Conservation (phyloP, 2,329 filamentous ascomycete genomes). For the Xylaria arbuscula region DNA sequence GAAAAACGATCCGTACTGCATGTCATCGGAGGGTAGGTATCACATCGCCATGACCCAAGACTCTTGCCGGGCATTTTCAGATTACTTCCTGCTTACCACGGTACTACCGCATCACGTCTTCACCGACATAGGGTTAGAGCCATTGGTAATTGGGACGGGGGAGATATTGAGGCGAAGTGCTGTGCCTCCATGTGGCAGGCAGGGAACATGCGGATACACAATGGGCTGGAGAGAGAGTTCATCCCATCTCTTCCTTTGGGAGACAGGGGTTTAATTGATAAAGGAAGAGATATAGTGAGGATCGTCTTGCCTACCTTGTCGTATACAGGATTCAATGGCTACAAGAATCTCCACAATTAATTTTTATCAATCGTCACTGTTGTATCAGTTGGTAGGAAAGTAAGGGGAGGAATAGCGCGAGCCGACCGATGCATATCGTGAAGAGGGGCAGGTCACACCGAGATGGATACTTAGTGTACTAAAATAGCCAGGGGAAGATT, state of each 20-base stretch:
- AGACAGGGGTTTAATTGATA: constrained; percentile 1
- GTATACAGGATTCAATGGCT: not conserved
- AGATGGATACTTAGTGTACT: constrained; percentile 7
- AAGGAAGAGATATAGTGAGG: constrained; percentile 10
- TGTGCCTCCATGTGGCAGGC: constrained; percentile 33
- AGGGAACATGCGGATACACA: constrained; percentile 30
- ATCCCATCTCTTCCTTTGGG: constrained; percentile 20
- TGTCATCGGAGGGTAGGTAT: constrained; percentile 14
- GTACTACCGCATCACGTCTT: constrained; percentile 5
- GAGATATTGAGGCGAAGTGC: constrained; percentile 14
- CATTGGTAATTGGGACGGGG: not conserved
- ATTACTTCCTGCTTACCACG: constrained; percentile 1
- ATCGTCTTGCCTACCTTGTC: not conserved
- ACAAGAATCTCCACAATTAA: not conserved
- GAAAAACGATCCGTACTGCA: constrained; percentile 10
- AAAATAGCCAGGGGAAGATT: constrained; percentile 21
- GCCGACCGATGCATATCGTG: constrained; percentile 9
- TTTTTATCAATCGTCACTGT: constrained; percentile 12
- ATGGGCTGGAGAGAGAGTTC: constrained; percentile 9
- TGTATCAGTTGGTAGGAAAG: not conserved
- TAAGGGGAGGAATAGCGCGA: not conserved
- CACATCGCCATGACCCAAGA: constrained; percentile 6
- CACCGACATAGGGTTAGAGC: constrained; percentile 4
- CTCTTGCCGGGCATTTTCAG: constrained; percentile 4
- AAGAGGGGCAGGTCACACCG: constrained; percentile 18